Evolutionary conservation across 371 early-diverging fungal genomes (phyloP), one percentile per base, ranked within the genome.

Genomic region (Mucor ambiguus): DNA sequence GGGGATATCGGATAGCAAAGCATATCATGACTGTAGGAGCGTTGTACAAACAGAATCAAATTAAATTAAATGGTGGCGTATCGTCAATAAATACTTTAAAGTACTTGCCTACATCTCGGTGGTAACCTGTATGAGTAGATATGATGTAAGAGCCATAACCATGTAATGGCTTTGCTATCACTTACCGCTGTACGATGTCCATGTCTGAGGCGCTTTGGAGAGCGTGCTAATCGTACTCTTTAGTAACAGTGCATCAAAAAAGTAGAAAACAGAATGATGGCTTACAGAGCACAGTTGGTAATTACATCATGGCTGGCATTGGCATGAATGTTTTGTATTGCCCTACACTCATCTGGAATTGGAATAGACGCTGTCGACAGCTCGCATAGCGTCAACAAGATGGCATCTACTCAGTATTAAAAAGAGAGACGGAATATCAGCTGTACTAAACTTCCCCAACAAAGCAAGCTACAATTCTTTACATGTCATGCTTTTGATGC

Each of bases 131-230:
- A 29, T 6, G n/a, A 11, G 22, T 44, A 35, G 37, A 41, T 41
- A 41, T 16, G 41, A 41, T 18, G 41, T 41, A 41, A 41, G 41
- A 41, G 41, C 41, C 41, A 16, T 12, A 7, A 8, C 8, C 33
- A 33, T 9, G 7, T 33, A 7, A 9, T 9, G 4, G 9, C 0
- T 35, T 16, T 37, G 3, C 33, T 10, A 9, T 1, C n/a, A 43
- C 37, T 63, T 71, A 68, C 72, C 72, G 55, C 72, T 72, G 37
- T 72, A 72, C 24, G 68, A 58, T 2, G 72, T 72, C 72, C 72
- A 72, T 30, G 72, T 64, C 32, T 72, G 72, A 18, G 68, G 61
- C 12, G 59, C 44, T n/a, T 20, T 41, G 3, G 72, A 62, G 35
- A 72, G 22, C 55, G 65, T 65, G 26, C 72, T 72, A 61, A 4